These are phyloP conservation scores for Suhomyces tanzawaensis DNA, from an alignment of 805 yeast species.

Conservation along the genomic window DNA sequence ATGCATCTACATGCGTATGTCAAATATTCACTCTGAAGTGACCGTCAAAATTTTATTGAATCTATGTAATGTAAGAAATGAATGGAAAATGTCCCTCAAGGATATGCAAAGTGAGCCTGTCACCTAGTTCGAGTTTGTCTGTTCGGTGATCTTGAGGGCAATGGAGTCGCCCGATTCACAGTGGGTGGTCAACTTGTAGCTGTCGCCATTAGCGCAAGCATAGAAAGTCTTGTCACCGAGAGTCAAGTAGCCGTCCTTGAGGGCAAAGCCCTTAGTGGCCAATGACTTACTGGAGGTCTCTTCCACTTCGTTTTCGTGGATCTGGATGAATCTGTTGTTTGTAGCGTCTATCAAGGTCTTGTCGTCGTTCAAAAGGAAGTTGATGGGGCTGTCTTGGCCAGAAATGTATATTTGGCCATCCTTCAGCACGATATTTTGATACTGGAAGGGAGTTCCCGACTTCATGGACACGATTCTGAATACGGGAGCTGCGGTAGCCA, in stretches of 20 bases:
- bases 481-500: not conserved
- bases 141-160: constrained; percentile 7
- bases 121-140: not conserved
- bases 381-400: not conserved
- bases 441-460: constrained; percentile 19
- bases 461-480: constrained; percentile 17
- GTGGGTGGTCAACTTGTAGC: constrained; percentile 7
- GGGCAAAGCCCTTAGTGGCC: constrained; percentile 9
- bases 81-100: too few relatives aligned
- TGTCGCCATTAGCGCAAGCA: constrained; percentile 11
- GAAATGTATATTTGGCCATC: not conserved
- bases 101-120: too few relatives aligned
- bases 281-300: constrained; percentile 4
- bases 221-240: constrained; percentile 9
- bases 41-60: too few relatives aligned
- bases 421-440: not conserved
- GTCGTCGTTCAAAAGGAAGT: not conserved
- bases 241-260: constrained; percentile 14
- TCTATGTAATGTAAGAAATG: too few relatives aligned
- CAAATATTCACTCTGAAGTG: too few relatives aligned
- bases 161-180: constrained; percentile 11
- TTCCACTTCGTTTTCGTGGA: constrained; percentile 7
- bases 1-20: too few relatives aligned
- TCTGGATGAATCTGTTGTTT: constrained; percentile 9
- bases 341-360: not conserved